Evolutionary conservation across 2,329 filamentous ascomycete genomes (phyloP), one percentile per base, ranked within the genome.

Genomic region (Alternaria sp.): DNA sequence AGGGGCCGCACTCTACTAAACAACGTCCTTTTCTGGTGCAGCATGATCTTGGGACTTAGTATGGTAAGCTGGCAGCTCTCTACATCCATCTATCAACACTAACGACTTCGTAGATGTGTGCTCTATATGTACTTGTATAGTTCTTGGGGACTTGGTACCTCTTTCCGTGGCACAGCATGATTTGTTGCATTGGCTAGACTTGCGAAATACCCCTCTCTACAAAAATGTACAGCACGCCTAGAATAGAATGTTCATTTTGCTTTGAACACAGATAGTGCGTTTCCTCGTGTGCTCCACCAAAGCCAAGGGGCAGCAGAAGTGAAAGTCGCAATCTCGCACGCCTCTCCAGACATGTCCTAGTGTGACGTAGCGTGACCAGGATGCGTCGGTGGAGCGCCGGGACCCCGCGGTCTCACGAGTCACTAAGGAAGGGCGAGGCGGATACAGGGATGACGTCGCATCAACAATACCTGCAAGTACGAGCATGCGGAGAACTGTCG

Each of bases 1-100:
- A 85, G 88, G 54, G 88, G 88, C 21, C 86, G 87, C 67, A 88
- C 88, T 73, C 89, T 93, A 29, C 81, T 97, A 57, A 97, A 76
- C 61, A 76, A 97, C 73, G 82, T 85, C 2, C 89, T 91, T 61
- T 97, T 97, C 74, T 97, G 93, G 93, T 89, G 87, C 71, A 93
- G 89, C 24, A 97, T 97, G 91, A 92, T 97, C 66, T 73, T 95
- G 49, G 93, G 93, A 0, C 79, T 96, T 59, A 91, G 90, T 61
- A 80, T 94, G 85, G 90, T 93, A 80, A 77, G 88, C n/a, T 39
- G 17, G 3, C 9, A 33, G 17, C 14, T 5, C 23, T 14, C 26
- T 21, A 17, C 21, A 33, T n/a, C 11, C 7, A 17, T 48, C 21
- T 21, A 36, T 34, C 8, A 4, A 40, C 13, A 21, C 37, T 42